A percentile compares a stretch with the other conserved stretches of the same genome.
Conservation (phyloP, 441 rosid genomes). For the Theobroma grandiflorum region DNA sequence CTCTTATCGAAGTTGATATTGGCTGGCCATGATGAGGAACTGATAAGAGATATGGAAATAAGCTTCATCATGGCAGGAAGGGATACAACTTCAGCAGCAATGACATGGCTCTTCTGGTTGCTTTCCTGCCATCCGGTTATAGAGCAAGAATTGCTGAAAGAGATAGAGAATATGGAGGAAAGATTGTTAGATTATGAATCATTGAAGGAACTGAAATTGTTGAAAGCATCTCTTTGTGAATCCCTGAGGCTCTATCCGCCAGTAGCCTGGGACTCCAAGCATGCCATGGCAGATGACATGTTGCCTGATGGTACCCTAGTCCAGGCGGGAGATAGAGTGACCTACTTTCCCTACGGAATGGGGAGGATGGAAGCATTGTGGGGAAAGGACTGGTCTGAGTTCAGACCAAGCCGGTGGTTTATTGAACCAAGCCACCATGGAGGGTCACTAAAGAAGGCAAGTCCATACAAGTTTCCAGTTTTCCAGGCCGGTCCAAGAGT, state of each 20-base stretch:
- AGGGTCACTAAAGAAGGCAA: constrained; percentile 44
- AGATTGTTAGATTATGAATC: constrained; percentile 43
- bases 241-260: constrained; percentile 70
- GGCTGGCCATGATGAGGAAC: constrained; percentile 58
- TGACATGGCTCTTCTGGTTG: constrained; percentile 65
- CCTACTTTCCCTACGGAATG: constrained; percentile 60
- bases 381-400: constrained; percentile 59
- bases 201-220: constrained; percentile 50
- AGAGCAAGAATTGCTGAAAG: constrained; percentile 40
- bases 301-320: constrained; percentile 61
- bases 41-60: constrained; percentile 58
- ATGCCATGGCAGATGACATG: constrained; percentile 43
- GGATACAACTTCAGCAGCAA: constrained; percentile 66
- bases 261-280: constrained; percentile 67
- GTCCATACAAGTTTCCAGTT: constrained; percentile 58
- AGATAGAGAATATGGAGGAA: constrained; percentile 27
- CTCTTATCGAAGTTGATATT: constrained; percentile 60
- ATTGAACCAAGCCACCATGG: neutral
- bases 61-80: constrained; percentile 69
- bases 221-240: constrained; percentile 54
- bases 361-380: constrained; percentile 66
- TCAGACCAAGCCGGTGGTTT: constrained; percentile 63
- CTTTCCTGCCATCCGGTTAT: constrained; percentile 41
- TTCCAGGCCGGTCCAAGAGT: constrained; percentile 76
- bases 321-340: constrained; percentile 49